These are phyloP conservation scores for Scortechinia acanthostroma DNA, from an alignment of 2,329 filamentous ascomycete species.

Conservation along the genomic window DNA sequence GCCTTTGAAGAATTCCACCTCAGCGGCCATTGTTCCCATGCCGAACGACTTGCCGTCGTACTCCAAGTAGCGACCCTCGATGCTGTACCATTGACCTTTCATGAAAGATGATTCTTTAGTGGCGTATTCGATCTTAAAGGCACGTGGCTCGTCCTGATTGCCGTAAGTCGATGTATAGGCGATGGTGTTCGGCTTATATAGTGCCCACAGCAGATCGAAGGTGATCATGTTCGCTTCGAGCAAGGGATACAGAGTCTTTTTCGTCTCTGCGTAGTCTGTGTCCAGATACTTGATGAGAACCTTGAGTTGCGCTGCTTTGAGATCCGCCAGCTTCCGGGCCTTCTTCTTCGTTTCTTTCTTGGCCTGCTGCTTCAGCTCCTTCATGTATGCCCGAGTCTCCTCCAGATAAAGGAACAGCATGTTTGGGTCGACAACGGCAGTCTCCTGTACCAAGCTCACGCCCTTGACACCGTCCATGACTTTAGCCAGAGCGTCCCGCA, in stretches of 20 bases:
- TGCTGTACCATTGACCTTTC: slow-evolving; percentile 67
- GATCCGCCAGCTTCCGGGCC: slow-evolving; percentile 43
- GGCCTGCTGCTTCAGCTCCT: slow-evolving; percentile 62
- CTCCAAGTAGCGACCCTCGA: slow-evolving; percentile 76
- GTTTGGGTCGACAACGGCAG: slow-evolving; percentile 66
- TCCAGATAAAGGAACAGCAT: slow-evolving; percentile 53
- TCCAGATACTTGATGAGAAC: slow-evolving; percentile 72
- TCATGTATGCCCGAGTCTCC: slow-evolving; percentile 55
- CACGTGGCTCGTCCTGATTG: slow-evolving; percentile 67
- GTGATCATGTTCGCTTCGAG: slow-evolving; percentile 78
- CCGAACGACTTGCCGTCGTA: slow-evolving; percentile 84
- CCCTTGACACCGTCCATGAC: slow-evolving; percentile 73
- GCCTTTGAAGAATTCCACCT: slow-evolving; percentile 72
- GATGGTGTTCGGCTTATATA: slow-evolving; percentile 82
- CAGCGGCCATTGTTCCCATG: slow-evolving; percentile 61
- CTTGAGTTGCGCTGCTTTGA: slow-evolving; percentile 61
- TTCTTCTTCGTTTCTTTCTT: slow-evolving; percentile 61
- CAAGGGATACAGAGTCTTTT: slow-evolving; percentile 75
- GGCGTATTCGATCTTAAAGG: slow-evolving; percentile 74
- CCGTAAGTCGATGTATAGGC: slow-evolving; percentile 74
- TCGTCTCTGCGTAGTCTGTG: slow-evolving; percentile 70
- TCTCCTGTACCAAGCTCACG: slow-evolving; percentile 74
- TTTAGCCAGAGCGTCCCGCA: slow-evolving; percentile 64
- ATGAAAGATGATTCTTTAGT: slow-evolving; percentile 64
- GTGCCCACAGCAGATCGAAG: slow-evolving; percentile 79